phyloP scores from a whole-genome alignment of 2,329 filamentous ascomycete species.

The Calonectria fujianensis region DNA sequence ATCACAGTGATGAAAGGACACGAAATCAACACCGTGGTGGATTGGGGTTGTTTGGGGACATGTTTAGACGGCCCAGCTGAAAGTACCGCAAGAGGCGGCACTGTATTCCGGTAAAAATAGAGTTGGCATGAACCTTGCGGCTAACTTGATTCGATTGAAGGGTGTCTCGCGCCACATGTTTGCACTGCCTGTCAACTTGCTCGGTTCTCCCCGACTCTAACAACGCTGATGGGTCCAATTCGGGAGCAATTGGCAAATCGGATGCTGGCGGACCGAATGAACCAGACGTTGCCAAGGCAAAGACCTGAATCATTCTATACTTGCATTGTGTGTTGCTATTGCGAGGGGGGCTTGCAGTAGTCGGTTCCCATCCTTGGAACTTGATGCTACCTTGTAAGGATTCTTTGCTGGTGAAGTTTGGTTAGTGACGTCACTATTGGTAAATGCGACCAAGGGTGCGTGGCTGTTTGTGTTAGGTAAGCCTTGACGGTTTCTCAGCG shows the following conservation, averaged over 20 bases:
- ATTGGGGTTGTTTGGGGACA: not conserved
- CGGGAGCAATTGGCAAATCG: constrained; percentile 3
- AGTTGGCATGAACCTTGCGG: not conserved
- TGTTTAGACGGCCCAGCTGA: not conserved
- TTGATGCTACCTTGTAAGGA: constrained; percentile 15
- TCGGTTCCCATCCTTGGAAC: not conserved
- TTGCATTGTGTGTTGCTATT: not conserved
- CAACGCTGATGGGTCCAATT: not conserved
- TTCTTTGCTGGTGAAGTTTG: not conserved
- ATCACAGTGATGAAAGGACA: not conserved
- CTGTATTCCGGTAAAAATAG: not conserved
- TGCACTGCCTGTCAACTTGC: not conserved
- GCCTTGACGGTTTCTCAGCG: not conserved
- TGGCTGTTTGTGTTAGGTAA: not conserved
- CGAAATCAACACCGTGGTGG: not conserved
- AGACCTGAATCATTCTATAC: not conserved
- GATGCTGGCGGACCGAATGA: constrained; percentile 6
- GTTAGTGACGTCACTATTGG: constrained; percentile 29
- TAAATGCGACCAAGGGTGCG: not conserved
- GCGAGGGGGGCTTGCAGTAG: constrained; percentile 16
- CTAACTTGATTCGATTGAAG: constrained; percentile 5
- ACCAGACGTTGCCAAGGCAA: constrained; percentile 10
- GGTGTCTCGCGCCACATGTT: not conserved
- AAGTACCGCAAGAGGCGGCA: not conserved
- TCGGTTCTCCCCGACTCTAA: not conserved